phyloP scores from a whole-genome alignment of 2,329 filamentous ascomycete genomes.

The Fusarium sp. region DNA sequence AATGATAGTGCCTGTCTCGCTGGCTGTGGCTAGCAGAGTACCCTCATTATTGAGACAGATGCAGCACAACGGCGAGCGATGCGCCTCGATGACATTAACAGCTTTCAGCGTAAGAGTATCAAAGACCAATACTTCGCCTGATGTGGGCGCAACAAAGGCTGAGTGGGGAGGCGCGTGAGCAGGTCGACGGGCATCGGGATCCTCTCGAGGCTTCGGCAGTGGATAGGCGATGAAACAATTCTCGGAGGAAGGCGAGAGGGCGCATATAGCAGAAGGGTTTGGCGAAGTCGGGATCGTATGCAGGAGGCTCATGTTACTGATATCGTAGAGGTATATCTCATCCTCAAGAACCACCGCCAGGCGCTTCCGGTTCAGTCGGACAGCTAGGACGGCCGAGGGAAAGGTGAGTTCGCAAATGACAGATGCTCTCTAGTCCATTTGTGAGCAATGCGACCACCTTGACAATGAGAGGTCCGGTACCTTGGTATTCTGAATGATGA shows the following conservation, averaged over 20 bases:
- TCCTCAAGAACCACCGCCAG: constrained; percentile 94
- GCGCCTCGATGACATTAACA: constrained; percentile 94
- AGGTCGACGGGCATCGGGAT: constrained; percentile 69
- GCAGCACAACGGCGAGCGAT: constrained; percentile 89
- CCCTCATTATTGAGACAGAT: constrained; percentile 94
- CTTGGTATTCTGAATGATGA: constrained; percentile 98
- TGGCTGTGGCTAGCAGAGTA: constrained; percentile 90
- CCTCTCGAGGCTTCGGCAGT: constrained; percentile 78
- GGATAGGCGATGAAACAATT: constrained; percentile 97
- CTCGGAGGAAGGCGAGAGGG: constrained; percentile 92
- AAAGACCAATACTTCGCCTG: constrained; percentile 92
- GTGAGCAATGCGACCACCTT: constrained; percentile 27
- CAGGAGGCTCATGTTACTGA: constrained; percentile 96
- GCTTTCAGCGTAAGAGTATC: constrained; percentile 90
- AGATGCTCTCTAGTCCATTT: constrained; percentile 66
- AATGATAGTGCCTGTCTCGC: constrained; percentile 97
- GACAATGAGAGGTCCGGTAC: constrained; percentile 57
- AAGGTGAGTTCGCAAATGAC: constrained; percentile 99
- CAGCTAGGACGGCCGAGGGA: constrained; percentile 92
- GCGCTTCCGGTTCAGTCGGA: constrained; percentile 93
- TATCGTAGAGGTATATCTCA: constrained; percentile 98
- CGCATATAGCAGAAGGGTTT: constrained; percentile 91
- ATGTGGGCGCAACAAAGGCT: constrained; percentile 83
- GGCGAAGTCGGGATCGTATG: constrained; percentile 94
- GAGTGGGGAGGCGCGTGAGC: constrained; percentile 86